A percentile compares a stretch with the other conserved stretches of the same genome.
phyloP scores from a whole-genome alignment of 768 basidiomycete genomes.

The Boletus reticulatus region DNA sequence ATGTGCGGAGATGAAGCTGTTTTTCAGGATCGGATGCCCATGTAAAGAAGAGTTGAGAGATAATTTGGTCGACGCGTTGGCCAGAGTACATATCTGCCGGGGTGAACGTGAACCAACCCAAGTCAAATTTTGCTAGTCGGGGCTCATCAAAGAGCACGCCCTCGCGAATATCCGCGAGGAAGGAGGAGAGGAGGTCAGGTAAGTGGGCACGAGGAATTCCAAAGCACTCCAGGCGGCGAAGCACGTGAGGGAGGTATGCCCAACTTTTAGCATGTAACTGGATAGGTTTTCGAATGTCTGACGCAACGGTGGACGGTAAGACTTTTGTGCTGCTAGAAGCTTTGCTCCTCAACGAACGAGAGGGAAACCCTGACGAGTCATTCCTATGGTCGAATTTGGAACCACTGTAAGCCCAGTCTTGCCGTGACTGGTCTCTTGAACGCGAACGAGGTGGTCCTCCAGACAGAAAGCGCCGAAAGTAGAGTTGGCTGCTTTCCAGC shows the following conservation, averaged over 20 bases:
- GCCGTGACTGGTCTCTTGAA: neutral
- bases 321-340: neutral
- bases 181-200: conserved; percentile 41
- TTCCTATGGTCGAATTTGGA: neutral
- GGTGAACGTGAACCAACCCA: conserved; percentile 43
- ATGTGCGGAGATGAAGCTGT: conserved; percentile 21
- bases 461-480: conserved; percentile 19
- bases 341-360: conserved; percentile 1
- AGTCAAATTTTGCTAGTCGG: conserved; percentile 32
- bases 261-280: conserved; percentile 38
- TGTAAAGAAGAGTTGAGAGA: conserved; percentile 51
- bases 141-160: conserved; percentile 26
- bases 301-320: neutral
- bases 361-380: neutral
- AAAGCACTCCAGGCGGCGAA: conserved; percentile 43
- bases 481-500: conserved; percentile 18
- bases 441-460: neutral
- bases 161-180: conserved; percentile 36
- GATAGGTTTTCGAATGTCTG: conserved; percentile 30
- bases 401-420: conserved; percentile 1
- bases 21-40: conserved; percentile 47
- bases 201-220: conserved; percentile 46
- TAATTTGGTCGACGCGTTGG: conserved; percentile 44
- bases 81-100: conserved; percentile 24
- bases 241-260: conserved; percentile 33